Evolutionary conservation across 495 filamentous ascomycete species (phyloP).

Genomic region (Oidiodendron maius): DNA sequence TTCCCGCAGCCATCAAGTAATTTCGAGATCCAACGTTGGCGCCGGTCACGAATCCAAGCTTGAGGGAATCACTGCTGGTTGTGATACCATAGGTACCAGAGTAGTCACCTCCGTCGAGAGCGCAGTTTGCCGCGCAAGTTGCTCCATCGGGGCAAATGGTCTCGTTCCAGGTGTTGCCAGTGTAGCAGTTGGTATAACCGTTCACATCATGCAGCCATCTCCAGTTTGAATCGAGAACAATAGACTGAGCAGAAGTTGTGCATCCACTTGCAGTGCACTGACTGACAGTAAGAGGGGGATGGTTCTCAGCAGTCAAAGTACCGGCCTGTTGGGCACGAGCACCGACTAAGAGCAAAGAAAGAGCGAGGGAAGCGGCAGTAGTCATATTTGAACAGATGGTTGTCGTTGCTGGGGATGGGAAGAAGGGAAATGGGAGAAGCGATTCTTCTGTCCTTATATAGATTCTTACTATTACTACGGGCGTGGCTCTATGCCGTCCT

Average conservation of each 20-base stretch:
- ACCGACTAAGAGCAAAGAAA: conserved; percentile 18
- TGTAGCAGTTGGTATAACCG: conserved; percentile 61
- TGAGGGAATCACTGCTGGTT: conserved; percentile 45
- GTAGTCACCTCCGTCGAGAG: conserved; percentile 57
- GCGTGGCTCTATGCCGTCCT: background rate
- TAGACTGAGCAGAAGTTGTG: conserved; percentile 16
- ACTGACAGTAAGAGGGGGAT: conserved; percentile 43
- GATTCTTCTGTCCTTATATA: conserved; percentile 18
- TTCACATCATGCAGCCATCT: conserved; percentile 49
- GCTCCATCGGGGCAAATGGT: conserved; percentile 47
- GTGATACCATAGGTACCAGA: conserved; percentile 49
- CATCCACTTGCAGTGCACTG: conserved; percentile 39
- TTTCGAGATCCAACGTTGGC: conserved; percentile 53
- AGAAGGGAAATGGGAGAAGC: background rate
- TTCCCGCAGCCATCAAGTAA: conserved; percentile 46
- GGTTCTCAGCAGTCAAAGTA: conserved; percentile 32
- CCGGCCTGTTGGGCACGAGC: conserved; percentile 25
- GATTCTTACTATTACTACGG: background rate
- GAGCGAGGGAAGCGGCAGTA: conserved; percentile 15
- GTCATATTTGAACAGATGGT: conserved; percentile 11
- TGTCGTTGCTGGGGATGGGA: conserved; percentile 5
- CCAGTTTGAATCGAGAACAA: conserved; percentile 65
- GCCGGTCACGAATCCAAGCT: conserved; percentile 48
- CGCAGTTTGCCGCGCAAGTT: conserved; percentile 54
- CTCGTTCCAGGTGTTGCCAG: conserved; percentile 51